These are phyloP conservation scores for Sonneratia caseolaris DNA, from an alignment of 345 rosid genomes.

Conservation along the genomic window DNA sequence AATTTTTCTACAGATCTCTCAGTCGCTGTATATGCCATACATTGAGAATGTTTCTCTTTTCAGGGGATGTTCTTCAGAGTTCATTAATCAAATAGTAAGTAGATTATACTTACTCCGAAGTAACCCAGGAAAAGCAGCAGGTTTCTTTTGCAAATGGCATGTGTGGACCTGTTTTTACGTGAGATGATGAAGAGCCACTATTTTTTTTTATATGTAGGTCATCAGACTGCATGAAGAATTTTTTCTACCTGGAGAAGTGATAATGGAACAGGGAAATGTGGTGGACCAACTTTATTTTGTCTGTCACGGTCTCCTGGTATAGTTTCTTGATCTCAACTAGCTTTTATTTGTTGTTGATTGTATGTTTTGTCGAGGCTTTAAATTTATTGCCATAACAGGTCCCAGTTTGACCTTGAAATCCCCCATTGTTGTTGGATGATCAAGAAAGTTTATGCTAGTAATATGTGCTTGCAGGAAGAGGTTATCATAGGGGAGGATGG, in stretches of 20 bases:
- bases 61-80: constrained; percentile 69
- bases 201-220: constrained; percentile 32
- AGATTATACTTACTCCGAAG: not conserved
- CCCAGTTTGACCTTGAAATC: no score
- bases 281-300: constrained; percentile 92
- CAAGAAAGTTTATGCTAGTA: not conserved
- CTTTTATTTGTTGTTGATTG: not conserved
- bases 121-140: not conserved
- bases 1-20: constrained; percentile 48
- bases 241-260: constrained; percentile 92
- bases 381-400: no score
- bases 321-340: constrained; percentile 6
- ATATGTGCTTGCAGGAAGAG: constrained; percentile 42
- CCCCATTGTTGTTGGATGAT: not conserved
- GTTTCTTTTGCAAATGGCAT: not conserved
- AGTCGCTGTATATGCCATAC: constrained; percentile 48
- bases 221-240: constrained; percentile 88
- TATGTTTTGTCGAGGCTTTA: no score
- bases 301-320: constrained; percentile 81
- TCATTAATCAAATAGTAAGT: constrained; percentile 82
- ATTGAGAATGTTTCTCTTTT: constrained; percentile 53
- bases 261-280: constrained; percentile 79
- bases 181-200: not conserved
- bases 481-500: constrained; percentile 63
- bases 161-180: not conserved